Conservation (phyloP, 257 asterid species). For the Solanum chiquidenum region DNA sequence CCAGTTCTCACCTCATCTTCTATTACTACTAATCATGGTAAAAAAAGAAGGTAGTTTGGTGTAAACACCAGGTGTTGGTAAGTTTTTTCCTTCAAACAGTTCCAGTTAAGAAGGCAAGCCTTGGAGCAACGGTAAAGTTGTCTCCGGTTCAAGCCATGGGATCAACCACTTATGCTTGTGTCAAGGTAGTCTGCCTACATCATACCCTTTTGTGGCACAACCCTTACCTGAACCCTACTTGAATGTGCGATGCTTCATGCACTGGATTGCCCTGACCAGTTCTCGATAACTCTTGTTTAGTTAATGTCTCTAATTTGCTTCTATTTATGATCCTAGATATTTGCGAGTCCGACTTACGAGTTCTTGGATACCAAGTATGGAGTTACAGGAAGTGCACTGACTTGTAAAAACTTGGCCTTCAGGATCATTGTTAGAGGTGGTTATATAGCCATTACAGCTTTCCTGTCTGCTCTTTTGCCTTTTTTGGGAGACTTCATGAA, state of each 20-base stretch:
- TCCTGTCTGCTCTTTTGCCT: slow-evolving; percentile 75
- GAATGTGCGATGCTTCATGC: not conserved
- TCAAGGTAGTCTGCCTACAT: not conserved
- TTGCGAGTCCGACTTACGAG: slow-evolving; percentile 95
- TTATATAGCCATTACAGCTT: slow-evolving; percentile 51
- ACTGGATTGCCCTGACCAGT: not conserved
- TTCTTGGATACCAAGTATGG: slow-evolving; percentile 66
- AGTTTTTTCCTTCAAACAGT: not conserved
- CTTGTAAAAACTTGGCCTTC: slow-evolving; percentile 57
- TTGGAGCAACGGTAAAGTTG: not conserved
- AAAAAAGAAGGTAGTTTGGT: not conserved
- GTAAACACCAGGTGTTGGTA: not conserved
- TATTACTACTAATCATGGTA: not conserved
- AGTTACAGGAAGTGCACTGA: slow-evolving; percentile 58
- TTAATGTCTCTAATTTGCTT: not conserved
- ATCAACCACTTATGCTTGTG: not conserved
- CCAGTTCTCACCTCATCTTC: not conserved
- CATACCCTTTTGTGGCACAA: not conserved
- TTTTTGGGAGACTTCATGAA: slow-evolving; percentile 98
- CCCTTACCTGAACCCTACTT: not conserved
- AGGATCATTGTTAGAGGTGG: slow-evolving; percentile 73
- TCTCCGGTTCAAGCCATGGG: not conserved
- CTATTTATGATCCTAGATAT: slow-evolving; percentile 39
- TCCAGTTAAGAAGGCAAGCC: not conserved
- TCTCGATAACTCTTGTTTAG: not conserved